A percentile compares a stretch with the other conserved stretches of the same genome.
These are phyloP conservation scores for Candida multigemmis DNA, from an alignment of 805 yeast species.

Conservation along the genomic window DNA sequence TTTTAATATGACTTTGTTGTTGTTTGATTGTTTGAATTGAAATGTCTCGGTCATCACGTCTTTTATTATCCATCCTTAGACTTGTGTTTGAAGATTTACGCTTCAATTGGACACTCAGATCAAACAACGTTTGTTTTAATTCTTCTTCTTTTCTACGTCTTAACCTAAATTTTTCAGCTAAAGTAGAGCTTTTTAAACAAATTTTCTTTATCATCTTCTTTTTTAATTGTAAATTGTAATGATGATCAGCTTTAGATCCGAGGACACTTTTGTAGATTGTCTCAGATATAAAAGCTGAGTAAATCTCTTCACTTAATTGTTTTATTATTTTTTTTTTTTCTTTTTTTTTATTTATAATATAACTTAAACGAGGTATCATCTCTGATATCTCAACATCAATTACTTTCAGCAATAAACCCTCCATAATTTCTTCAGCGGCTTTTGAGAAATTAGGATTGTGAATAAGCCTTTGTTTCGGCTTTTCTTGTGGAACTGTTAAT, in stretches of 20 bases:
- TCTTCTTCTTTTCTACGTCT: slow-evolving; percentile 18
- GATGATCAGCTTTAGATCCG: slow-evolving; percentile 36
- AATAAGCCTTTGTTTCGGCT: slow-evolving; percentile 12
- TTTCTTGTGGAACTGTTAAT: no score
- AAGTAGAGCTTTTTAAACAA: slow-evolving; percentile 11
- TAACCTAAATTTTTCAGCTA: slow-evolving; percentile 12
- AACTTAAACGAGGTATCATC: slow-evolving; percentile 16
- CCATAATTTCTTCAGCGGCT: slow-evolving; percentile 16
- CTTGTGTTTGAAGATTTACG: slow-evolving; percentile 1
- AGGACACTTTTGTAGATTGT: slow-evolving; percentile 33
- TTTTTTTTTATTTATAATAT: slow-evolving; percentile 9
- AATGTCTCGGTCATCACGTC: no score
- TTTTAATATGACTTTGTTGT: slow-evolving; percentile 24
- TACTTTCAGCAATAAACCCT: slow-evolving; percentile 10
- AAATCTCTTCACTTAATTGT: slow-evolving; percentile 42
- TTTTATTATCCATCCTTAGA: not conserved
- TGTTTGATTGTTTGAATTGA: slow-evolving; percentile 12
- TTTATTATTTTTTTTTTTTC: slow-evolving; percentile 19
- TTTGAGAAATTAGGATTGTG: slow-evolving; percentile 14
- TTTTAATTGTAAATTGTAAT: slow-evolving; percentile 23
- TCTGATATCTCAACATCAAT: slow-evolving; percentile 15
- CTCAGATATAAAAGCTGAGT: slow-evolving; percentile 53
- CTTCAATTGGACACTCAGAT: no score
- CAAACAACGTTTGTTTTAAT: slow-evolving; percentile 16
- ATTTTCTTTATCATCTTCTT: slow-evolving; percentile 20